phyloP scores from a whole-genome alignment of 345 rosid genomes.

The Eucalyptus curtisii region DNA sequence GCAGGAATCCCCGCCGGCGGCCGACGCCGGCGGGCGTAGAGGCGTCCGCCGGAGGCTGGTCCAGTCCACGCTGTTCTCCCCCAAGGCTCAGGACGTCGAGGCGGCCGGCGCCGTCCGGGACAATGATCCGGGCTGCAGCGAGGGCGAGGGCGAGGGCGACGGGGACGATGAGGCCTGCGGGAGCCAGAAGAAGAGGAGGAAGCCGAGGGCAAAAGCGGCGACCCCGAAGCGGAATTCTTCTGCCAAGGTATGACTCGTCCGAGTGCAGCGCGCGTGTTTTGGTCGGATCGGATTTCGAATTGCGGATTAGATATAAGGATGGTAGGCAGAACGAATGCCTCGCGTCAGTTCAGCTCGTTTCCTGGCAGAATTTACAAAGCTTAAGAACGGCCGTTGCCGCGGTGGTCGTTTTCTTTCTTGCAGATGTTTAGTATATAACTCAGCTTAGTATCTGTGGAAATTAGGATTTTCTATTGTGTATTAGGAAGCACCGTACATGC shows the following conservation, averaged over 20 bases:
- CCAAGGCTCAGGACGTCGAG: slow-evolving; percentile 16
- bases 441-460: not conserved
- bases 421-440: not conserved
- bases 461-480: not conserved
- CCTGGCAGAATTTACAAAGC: not conserved
- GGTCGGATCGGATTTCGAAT: not conserved
- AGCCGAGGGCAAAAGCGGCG: slow-evolving; percentile 22
- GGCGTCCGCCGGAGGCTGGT: slow-evolving; percentile 48
- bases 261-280: not conserved
- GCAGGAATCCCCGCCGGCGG: not conserved
- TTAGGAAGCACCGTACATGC: not conserved
- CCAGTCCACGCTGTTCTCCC: slow-evolving; percentile 66
- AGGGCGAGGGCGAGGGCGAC: not conserved
- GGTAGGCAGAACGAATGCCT: not conserved
- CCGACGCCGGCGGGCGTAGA: slow-evolving; percentile 7
- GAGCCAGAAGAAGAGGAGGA: slow-evolving; percentile 49
- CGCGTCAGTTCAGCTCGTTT: not conserved
- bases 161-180: slow-evolving; percentile 35
- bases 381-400: not conserved
- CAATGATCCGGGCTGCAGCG: slow-evolving; percentile 4
- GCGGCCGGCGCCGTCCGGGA: slow-evolving; percentile 8
- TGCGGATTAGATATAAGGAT: not conserved
- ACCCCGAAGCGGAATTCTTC: slow-evolving; percentile 28
- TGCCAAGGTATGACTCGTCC: slow-evolving; percentile 26
- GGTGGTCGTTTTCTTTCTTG: not conserved